Evolutionary conservation across 768 basidiomycete genomes (phyloP), one percentile per base, ranked within the genome.

Genomic region (Tulasnella sp.): DNA sequence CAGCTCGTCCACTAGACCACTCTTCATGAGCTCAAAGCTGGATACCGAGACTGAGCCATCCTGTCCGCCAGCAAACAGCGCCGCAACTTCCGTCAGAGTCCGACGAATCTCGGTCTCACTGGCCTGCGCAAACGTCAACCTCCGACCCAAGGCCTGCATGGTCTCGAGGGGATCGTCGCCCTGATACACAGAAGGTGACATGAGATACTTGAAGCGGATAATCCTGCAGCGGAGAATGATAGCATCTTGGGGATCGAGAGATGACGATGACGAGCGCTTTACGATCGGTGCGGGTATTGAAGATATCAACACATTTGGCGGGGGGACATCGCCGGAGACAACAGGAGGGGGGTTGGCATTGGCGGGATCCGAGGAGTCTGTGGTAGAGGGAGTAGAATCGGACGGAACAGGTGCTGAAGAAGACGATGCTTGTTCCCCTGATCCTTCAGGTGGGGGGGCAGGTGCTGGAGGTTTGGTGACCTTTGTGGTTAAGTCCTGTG

Each of bases 1-100:
- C 53, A 98, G 67, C 11, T 82, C 83, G 63, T 93, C 91, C 2
- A 97, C 85, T 4, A 96, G 78, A 2, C 94, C 96, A 65, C 90
- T 94, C 67, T 97, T 86, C 57, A 97, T 71, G 45, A 98, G 70
- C 71, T 99, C 96, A 62, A 98, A 99, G 69, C 92, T 96, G 2
- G 92, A 97, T 4, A 98, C 80, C 7, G 90, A 84, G 4, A 77
- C 78, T 65, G 83, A 78, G 11, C 6, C 42, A 50, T 29, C 52
- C 21, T 45, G 66, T 53, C 67, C 63, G n/a, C 63, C 64, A 1
- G 82, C 71, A 66, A 99, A 93, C 39, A 91, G 74, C 32, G 77
- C 77, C 1, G 87, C 87, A n/a, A 99, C 72, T 62, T 84, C 82
- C 59, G 75, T 75, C 31, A 96, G 70, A 2, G 79, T 77, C 37